Conservation (phyloP, 495 filamentous ascomycete species). For the Penicilliopsis zonata region DNA sequence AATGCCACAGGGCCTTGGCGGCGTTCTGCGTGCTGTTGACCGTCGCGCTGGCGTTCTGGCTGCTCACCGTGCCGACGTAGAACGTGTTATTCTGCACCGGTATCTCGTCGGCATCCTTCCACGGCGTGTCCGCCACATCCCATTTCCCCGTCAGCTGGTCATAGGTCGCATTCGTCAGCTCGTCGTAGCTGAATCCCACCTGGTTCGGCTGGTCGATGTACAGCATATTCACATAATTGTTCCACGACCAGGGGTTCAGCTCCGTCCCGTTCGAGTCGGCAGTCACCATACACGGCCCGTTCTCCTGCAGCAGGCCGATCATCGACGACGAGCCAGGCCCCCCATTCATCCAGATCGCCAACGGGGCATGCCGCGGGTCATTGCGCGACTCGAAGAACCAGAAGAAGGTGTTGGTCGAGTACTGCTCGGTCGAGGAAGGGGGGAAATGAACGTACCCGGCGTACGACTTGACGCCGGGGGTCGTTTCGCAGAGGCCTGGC, state of each 20-base stretch:
- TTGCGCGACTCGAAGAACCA: slow-evolving; percentile 36
- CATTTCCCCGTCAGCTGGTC: slow-evolving; percentile 23
- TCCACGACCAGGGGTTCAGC: slow-evolving; percentile 46
- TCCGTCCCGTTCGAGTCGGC: slow-evolving; percentile 37
- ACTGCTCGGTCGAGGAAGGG: slow-evolving; percentile 17
- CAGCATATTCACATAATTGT: slow-evolving; percentile 50
- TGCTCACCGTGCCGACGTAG: slow-evolving; percentile 47
- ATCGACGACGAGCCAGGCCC: slow-evolving; percentile 48
- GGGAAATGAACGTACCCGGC: slow-evolving; percentile 32
- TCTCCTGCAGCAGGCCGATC: slow-evolving; percentile 52
- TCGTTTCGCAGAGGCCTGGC: slow-evolving; percentile 41
- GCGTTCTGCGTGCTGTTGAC: slow-evolving; percentile 42
- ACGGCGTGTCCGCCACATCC: slow-evolving; percentile 22
- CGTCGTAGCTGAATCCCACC: slow-evolving; percentile 48
- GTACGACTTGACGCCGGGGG: slow-evolving; percentile 31
- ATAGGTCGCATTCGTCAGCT: slow-evolving; percentile 29
- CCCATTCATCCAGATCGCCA: slow-evolving; percentile 43
- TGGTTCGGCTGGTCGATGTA: slow-evolving; percentile 56
- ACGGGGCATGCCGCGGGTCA: slow-evolving; percentile 34
- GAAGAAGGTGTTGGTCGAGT: slow-evolving; percentile 32
- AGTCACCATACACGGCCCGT: slow-evolving; percentile 48
- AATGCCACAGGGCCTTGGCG: slow-evolving; percentile 43
- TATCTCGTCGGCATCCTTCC: slow-evolving; percentile 18
- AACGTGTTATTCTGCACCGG: slow-evolving; percentile 49
- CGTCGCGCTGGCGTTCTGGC: slow-evolving; percentile 28